phyloP scores from a whole-genome alignment of 1,139 yeast species.

The Debaryomyces subglobosus region DNA sequence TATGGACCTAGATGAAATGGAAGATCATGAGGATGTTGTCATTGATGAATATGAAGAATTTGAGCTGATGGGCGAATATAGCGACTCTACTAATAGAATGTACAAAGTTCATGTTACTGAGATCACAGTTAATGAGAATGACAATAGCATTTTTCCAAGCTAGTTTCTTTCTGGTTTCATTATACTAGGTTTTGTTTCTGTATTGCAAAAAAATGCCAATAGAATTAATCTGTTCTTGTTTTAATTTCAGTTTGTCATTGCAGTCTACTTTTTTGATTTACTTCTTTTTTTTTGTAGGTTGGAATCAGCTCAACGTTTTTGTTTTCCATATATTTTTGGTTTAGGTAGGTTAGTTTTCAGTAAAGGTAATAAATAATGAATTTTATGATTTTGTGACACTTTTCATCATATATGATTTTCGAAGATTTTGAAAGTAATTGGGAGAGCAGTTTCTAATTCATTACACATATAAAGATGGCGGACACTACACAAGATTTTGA shows the following conservation, averaged over 20 bases:
- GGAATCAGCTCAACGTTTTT: background rate
- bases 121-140: constrained; percentile 48
- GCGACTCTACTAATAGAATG: constrained; percentile 28
- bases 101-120: constrained; percentile 58
- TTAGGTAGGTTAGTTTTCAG: background rate
- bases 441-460: background rate
- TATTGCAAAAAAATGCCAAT: background rate
- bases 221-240: background rate
- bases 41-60: constrained; percentile 28
- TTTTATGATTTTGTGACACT: constrained; percentile 3
- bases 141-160: constrained; percentile 28
- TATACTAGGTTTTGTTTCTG: background rate
- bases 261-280: background rate
- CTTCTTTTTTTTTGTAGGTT: background rate
- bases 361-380: background rate
- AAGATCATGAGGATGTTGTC: constrained; percentile 22
- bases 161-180: background rate
- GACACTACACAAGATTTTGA: constrained; percentile 41
- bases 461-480: constrained; percentile 19
- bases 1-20: constrained; percentile 17
- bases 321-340: background rate
- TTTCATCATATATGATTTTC: background rate
- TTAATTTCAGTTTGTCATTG: background rate
- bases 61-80: constrained; percentile 27
- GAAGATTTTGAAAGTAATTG: background rate